Evolutionary conservation across 2,329 filamentous ascomycete species (phyloP), one percentile per base, ranked within the genome.

Genomic region (Ophiostoma perfectum): DNA sequence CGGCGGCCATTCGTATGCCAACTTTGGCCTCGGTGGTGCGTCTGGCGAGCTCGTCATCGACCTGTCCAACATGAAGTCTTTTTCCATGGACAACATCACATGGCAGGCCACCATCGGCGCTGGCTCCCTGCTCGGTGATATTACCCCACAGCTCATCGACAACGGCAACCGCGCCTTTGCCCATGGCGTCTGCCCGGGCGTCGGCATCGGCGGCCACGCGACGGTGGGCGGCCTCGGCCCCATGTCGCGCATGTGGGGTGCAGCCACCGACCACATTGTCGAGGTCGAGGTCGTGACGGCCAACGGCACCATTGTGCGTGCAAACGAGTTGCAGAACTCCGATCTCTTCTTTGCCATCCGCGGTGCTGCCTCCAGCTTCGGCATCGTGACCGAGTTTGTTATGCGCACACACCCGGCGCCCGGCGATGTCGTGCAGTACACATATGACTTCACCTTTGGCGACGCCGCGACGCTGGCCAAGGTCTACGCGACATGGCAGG

Each of bases 1-100:
- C 1, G 88, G 87, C 4, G 88, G 88, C 0, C 88, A 90, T 73
- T 89, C 86, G 0, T 90, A 87, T 71, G 86, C 80, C 70, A 68
- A 62, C 27, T 62, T 65, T 75, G 80, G 82, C 9, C 72, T 84
- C 0, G 84, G 84, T 1, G 84, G 84, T 7, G 79, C 77, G 5
- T 76, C 86, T 5, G 81, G 83, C 63, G 79, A 86, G 70, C 84
- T 88, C 5, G 80, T 83, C 67, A 79, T 88, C 70, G 86, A 88
- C 72, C 74, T 88, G 67, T 75, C 78, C 67, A 81, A 84, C 64
- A 77, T 88, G 41, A 78, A 85, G 68, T 71, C 80, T 38, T 85
- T 88, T 72, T 76, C 75, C 27, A 84, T 88, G 78, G 79, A 88
- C 70, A 78, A 73, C 4, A 73, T 72, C 5, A 86, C 81, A 4